These are phyloP conservation scores for Ceratocystis alfenasii DNA, from an alignment of 2,329 filamentous ascomycete species.

Conservation along the genomic window DNA sequence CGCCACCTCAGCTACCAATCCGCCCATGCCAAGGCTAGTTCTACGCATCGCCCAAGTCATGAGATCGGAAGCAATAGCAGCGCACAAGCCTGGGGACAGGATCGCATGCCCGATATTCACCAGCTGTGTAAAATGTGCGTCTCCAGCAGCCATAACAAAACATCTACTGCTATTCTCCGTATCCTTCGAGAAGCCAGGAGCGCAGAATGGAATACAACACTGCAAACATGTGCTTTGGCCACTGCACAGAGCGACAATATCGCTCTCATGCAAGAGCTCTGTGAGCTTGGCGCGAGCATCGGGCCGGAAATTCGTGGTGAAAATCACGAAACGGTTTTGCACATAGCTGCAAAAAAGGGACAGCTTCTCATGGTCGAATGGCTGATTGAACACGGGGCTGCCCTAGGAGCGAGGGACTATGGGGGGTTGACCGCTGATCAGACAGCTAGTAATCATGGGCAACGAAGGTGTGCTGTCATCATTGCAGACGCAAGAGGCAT, in stretches of 20 bases:
- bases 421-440: slow-evolving; percentile 10
- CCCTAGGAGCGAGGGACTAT: slow-evolving; percentile 12
- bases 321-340: slow-evolving; percentile 17
- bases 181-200: not conserved
- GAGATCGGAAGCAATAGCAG: slow-evolving; percentile 16
- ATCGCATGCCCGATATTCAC: not conserved
- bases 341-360: slow-evolving; percentile 12
- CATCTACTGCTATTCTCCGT: slow-evolving; percentile 19
- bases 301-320: slow-evolving; percentile 5
- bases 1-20: slow-evolving; percentile 6
- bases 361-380: slow-evolving; percentile 12
- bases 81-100: slow-evolving; percentile 5
- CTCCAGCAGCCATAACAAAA: slow-evolving; percentile 22
- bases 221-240: slow-evolving; percentile 12
- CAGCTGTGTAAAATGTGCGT: slow-evolving; percentile 22
- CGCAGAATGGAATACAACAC: not conserved
- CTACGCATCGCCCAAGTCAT: slow-evolving; percentile 6
- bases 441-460: not conserved
- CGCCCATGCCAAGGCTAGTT: not conserved
- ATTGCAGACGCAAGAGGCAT: slow-evolving; percentile 3
- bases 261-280: slow-evolving; percentile 17
- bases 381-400: slow-evolving; percentile 13
- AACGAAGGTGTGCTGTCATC: slow-evolving; percentile 7
- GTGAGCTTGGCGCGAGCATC: slow-evolving; percentile 1
- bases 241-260: slow-evolving; percentile 18